A percentile compares a stretch with the other conserved stretches of the same genome.
Conservation (phyloP, 345 rosid species). For the Eucalyptus polybractea region DNA sequence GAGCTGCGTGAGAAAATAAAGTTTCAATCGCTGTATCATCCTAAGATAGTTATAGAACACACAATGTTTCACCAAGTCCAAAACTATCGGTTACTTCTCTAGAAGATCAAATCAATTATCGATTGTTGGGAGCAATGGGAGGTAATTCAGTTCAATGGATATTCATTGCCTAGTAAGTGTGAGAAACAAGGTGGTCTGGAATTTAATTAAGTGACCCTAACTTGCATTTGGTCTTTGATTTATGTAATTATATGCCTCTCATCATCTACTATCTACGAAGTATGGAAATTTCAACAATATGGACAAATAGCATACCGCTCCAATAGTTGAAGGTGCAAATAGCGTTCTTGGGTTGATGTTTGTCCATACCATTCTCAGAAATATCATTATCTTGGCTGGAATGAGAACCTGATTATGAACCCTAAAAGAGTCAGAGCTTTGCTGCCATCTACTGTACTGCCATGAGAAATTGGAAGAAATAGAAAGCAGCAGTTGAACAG, state of each 20-base stretch:
- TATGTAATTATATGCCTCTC: not conserved
- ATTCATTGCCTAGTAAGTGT: not conserved
- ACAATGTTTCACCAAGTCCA: not conserved
- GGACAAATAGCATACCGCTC: conserved; percentile 12
- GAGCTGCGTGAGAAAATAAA: not conserved
- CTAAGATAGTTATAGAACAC: not conserved
- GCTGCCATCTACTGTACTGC: not conserved
- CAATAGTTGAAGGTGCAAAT: conserved; percentile 29
- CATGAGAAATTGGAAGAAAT: not conserved
- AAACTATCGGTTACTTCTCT: not conserved
- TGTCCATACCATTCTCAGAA: not conserved
- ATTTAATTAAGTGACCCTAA: not conserved
- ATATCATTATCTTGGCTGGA: not conserved
- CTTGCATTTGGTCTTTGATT: not conserved
- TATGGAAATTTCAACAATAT: not conserved
- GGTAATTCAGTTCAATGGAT: not conserved
- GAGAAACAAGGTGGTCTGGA: not conserved
- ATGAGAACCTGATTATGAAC: not conserved
- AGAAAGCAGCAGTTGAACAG: not conserved
- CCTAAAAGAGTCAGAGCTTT: not conserved
- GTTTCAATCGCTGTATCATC: not conserved
- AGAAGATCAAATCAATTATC: not conserved
- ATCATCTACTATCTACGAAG: not conserved
- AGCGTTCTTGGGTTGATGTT: conserved; percentile 7
- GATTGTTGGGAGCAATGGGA: not conserved